A percentile compares a stretch with the other conserved stretches of the same genome.
Evolutionary conservation across 768 basidiomycete species (phyloP).

Genomic region (Gymnopilus dilepis): DNA sequence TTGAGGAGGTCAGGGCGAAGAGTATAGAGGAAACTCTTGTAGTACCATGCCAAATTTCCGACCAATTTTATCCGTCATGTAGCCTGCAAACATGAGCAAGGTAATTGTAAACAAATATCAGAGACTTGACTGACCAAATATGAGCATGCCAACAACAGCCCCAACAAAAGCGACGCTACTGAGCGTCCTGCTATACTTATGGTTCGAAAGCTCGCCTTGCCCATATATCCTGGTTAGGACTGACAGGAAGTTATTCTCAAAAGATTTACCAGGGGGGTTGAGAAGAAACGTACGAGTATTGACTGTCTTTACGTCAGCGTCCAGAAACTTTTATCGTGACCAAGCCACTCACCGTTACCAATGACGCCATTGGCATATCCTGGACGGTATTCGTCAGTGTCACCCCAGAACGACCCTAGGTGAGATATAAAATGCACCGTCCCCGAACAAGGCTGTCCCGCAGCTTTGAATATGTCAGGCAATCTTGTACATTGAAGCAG

Average conservation of each 20-base stretch:
- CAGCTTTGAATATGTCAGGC: slow-evolving; percentile 49
- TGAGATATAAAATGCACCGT: not conserved
- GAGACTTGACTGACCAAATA: slow-evolving; percentile 54
- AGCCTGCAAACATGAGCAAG: slow-evolving; percentile 38
- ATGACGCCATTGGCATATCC: slow-evolving; percentile 88
- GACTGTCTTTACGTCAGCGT: slow-evolving; percentile 43
- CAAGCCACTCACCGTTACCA: slow-evolving; percentile 61
- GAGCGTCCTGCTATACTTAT: slow-evolving; percentile 70
- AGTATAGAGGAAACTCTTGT: too few relatives aligned
- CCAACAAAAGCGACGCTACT: slow-evolving; percentile 83
- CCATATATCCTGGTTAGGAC: slow-evolving; percentile 79
- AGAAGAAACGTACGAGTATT: slow-evolving; percentile 62
- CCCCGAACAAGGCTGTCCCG: slow-evolving; percentile 72
- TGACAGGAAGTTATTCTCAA: slow-evolving; percentile 27
- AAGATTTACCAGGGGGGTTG: not conserved
- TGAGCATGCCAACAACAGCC: slow-evolving; percentile 83
- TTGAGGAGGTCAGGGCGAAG: not conserved
- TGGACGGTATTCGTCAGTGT: slow-evolving; percentile 32
- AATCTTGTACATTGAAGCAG: not conserved
- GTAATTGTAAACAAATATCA: not conserved
- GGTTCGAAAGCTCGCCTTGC: slow-evolving; percentile 47
- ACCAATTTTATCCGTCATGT: slow-evolving; percentile 84
- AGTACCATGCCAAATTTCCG: slow-evolving; percentile 90
- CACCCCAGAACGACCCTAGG: slow-evolving; percentile 88
- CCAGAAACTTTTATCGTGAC: not conserved